phyloP scores from a whole-genome alignment of 78 protist genomes.

The slime mould (Dictyostelium discoideum) region DNA sequence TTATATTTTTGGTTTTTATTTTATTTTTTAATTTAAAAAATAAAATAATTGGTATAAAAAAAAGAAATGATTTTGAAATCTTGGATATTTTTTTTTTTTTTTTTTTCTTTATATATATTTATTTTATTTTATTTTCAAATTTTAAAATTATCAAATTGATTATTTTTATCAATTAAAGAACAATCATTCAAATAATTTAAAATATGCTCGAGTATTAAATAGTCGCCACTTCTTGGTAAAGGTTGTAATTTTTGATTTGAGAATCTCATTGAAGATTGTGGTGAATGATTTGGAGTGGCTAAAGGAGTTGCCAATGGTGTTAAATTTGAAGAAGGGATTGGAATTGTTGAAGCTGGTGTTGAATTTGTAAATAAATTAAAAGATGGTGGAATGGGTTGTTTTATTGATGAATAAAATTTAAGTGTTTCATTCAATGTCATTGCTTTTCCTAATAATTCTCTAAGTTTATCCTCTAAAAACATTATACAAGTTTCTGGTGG shows the following conservation, averaged over 20 bases:
- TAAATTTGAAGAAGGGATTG: background rate
- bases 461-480: conserved; percentile 54
- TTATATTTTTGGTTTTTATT: too few species aligned
- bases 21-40: too few species aligned
- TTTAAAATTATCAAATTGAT: background rate
- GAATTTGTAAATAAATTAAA: background rate
- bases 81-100: too few species aligned
- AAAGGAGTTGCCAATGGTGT: conserved; percentile 16
- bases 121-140: background rate
- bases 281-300: conserved; percentile 38
- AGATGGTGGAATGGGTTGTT: conserved; percentile 39
- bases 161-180: background rate
- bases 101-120: background rate
- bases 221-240: background rate
- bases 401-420: conserved; percentile 1
- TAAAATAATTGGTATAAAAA: too few species aligned
- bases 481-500: conserved; percentile 73
- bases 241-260: background rate
- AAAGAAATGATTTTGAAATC: too few species aligned
- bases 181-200: conserved; percentile 18
- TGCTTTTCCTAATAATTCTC: conserved; percentile 53
- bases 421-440: conserved; percentile 39
- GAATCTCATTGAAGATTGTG: conserved; percentile 26
- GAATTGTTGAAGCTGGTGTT: background rate
- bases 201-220: conserved; percentile 5